phyloP scores from a whole-genome alignment of 805 yeast species.

The Limtongia smithiae region DNA sequence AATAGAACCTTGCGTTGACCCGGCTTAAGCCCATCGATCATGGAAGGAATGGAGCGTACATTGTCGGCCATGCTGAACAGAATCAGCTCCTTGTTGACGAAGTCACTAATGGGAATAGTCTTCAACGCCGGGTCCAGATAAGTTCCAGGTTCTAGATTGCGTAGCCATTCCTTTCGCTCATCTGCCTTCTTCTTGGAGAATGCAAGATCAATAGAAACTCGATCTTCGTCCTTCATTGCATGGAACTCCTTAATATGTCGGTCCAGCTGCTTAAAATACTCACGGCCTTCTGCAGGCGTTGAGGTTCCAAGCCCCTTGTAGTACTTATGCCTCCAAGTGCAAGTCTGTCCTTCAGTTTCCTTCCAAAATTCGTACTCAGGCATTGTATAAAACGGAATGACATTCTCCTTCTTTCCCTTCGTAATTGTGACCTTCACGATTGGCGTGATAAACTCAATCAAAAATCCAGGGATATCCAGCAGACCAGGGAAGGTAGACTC shows the following conservation, averaged over 20 bases:
- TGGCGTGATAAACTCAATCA: conserved; percentile 93
- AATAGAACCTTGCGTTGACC: conserved; percentile 92
- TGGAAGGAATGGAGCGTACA: conserved; percentile 89
- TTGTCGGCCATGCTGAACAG: conserved; percentile 96
- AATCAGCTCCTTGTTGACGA: conserved; percentile 91
- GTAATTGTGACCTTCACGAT: conserved; percentile 84
- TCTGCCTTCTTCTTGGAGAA: conserved; percentile 94
- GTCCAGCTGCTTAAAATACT: conserved; percentile 80
- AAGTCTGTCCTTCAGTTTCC: conserved; percentile 67
- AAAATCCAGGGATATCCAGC: conserved; percentile 82
- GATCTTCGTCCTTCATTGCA: conserved; percentile 69
- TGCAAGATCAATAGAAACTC: conserved; percentile 78
- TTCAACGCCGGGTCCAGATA: conserved; percentile 73
- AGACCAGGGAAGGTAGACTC: conserved; percentile 94
- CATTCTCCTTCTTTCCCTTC: conserved; percentile 45
- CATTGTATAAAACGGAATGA: conserved; percentile 82
- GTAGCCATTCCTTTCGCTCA: conserved; percentile 95
- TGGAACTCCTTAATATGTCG: conserved; percentile 83
- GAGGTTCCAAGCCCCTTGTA: conserved; percentile 99
- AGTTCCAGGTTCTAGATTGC: conserved; percentile 88
- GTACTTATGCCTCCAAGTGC: conserved; percentile 89
- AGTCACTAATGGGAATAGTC: conserved; percentile 85
- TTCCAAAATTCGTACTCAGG: conserved; percentile 96
- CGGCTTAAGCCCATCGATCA: conserved; percentile 93
- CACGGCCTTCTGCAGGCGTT: conserved; percentile 72